Percentiles rank a stretch among this genome's conserved stretches.
phyloP scores from a whole-genome alignment of 495 filamentous ascomycete species.

The Cryomyces antarcticus region DNA sequence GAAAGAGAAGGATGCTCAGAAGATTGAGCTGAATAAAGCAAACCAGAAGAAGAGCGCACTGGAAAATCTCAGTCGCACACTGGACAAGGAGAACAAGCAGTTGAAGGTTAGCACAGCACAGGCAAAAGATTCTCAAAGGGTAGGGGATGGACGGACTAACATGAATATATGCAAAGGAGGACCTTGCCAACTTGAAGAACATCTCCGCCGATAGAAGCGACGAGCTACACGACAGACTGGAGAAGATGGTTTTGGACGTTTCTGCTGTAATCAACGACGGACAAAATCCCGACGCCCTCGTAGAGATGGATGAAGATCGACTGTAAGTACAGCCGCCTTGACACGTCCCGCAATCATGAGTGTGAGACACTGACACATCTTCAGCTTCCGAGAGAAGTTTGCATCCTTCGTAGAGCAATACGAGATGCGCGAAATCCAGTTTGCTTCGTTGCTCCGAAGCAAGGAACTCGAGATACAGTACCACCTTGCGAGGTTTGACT shows the following conservation, averaged over 20 bases:
- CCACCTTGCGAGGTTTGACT: slow-evolving; percentile 67
- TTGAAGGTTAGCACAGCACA: slow-evolving; percentile 44
- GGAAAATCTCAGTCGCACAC: slow-evolving; percentile 80
- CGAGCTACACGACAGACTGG: slow-evolving; percentile 68
- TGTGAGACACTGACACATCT: background rate
- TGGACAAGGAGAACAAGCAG: slow-evolving; percentile 91
- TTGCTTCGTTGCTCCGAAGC: slow-evolving; percentile 67
- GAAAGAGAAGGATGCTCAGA: slow-evolving; percentile 82
- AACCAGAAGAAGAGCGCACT: slow-evolving; percentile 78
- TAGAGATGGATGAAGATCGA: slow-evolving; percentile 52
- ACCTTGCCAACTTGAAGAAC: slow-evolving; percentile 70
- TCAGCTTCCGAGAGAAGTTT: slow-evolving; percentile 71
- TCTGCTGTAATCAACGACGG: slow-evolving; percentile 64
- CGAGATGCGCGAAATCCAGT: slow-evolving; percentile 81
- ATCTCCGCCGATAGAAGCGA: slow-evolving; percentile 61
- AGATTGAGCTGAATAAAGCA: slow-evolving; percentile 72
- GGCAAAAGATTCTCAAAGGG: background rate
- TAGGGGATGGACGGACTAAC: background rate
- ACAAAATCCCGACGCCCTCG: slow-evolving; percentile 37
- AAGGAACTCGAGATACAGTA: slow-evolving; percentile 95
- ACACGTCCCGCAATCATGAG: background rate
- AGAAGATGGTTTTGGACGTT: slow-evolving; percentile 51
- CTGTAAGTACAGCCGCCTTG: slow-evolving; percentile 32
- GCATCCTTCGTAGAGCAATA: slow-evolving; percentile 91
- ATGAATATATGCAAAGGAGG: slow-evolving; percentile 38